Base-by-base conservation (phyloP, 2,329 filamentous ascomycete genomes). In the Domatiomyces globalis region DNA sequence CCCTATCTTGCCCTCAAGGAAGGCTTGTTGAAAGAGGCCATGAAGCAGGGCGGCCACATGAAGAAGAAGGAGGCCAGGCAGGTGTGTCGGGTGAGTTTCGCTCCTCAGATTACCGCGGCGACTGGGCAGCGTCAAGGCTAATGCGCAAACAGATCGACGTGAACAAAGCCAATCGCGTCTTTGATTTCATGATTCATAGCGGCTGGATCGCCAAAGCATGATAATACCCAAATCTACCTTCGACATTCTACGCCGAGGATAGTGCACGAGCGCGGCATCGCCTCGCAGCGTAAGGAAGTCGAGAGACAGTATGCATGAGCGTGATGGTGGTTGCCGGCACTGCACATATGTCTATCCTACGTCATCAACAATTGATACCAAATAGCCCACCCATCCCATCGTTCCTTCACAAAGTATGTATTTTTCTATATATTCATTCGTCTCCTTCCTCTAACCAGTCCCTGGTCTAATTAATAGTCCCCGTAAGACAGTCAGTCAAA, bases 1-100 rank as follows among this genome's bases (percentile, higher is more conserved):
- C 87, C 92, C 1, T 98, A 95, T 66, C 69, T 95, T 4, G 87
- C 87, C 63, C 87, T 96, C 68, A 98, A 98, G 68, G 88, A 95
- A 66, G 82, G 85, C 55, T 74, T 96, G n/a, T 69, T 96, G 49
- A 86, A 87, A 61, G 90, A 96, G 65, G 87, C 90, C 0, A 79
- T 95, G 65, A 92, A 90, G 69, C 82, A 83, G 53, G 90, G 92
- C 53, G 92, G 92, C 1, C 79, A 76, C 10, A 70, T 98, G 6
- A 96, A 95, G 74, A 95, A 92, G 76, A 96, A 95, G 70, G 83
- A 90, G 60, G 88, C 88, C 1, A 85, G 84, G 64, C 85, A 94
- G 63, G 83, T 96, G 22, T 89, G 85, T 63, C 78, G 76, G 64
- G 73, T 75, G 60, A 61, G 65, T 59, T 25, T 19, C 19, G 43